A percentile compares a stretch with the other conserved stretches of the same genome.
Conservation (phyloP, 345 rosid species). For the Rhizophora apiculata region DNA sequence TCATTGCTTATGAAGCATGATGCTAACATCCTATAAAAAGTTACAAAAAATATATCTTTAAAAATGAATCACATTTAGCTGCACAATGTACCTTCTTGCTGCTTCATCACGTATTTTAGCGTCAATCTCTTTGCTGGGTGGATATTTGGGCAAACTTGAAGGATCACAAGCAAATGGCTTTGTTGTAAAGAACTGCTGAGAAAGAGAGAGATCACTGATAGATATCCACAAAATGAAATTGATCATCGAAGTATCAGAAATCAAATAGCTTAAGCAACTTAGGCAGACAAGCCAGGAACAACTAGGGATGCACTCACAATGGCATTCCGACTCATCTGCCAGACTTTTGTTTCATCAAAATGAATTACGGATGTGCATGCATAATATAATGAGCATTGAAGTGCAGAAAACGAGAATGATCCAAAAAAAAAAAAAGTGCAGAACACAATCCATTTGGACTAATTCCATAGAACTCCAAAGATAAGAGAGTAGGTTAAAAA, state of each 20-base stretch:
- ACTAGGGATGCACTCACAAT: background rate
- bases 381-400: background rate
- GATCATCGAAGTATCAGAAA: background rate
- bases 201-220: background rate
- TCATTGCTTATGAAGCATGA: background rate
- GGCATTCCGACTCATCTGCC: background rate
- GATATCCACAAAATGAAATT: background rate
- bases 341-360: background rate
- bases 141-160: conserved; percentile 84
- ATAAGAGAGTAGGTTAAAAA: too few relatives aligned
- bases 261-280: background rate
- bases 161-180: conserved; percentile 88
- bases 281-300: background rate
- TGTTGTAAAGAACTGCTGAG: conserved; percentile 59
- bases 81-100: conserved; percentile 51
- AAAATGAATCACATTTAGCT: conserved; percentile 1
- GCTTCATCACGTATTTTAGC: conserved; percentile 81
- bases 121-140: conserved; percentile 97
- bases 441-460: too few relatives aligned
- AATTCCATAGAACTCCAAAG: too few relatives aligned
- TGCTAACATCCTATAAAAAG: conserved; percentile 1
- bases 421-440: too few relatives aligned
- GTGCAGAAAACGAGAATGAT: too few relatives aligned
- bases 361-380: background rate
- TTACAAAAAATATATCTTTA: background rate